Evolutionary conservation across 2,329 filamentous ascomycete species (phyloP).

Genomic region (Botryotinia globosa): DNA sequence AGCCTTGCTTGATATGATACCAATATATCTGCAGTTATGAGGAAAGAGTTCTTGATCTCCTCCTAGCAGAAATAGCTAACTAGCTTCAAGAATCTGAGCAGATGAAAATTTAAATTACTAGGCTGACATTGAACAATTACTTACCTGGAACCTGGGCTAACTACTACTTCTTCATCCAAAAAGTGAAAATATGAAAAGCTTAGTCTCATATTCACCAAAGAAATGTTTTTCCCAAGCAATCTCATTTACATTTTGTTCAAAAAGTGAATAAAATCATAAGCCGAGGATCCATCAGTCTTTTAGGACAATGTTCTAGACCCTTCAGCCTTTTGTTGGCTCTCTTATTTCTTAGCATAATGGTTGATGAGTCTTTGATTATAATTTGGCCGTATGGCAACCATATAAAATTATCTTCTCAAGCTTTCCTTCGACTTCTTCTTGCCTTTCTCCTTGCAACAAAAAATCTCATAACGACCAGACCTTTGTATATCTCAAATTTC

Average conservation of each 20-base stretch:
- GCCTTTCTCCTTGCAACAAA: neutral
- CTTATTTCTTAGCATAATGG: neutral
- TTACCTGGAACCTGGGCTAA: neutral
- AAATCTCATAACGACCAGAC: neutral
- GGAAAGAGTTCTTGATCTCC: neutral
- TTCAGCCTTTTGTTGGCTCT: neutral
- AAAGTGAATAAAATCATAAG: neutral
- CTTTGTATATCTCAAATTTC: neutral
- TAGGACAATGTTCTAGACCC: neutral
- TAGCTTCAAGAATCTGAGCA: neutral
- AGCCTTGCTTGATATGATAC: neutral
- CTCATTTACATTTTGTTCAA: neutral
- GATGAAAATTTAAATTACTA: neutral
- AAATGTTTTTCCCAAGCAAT: neutral
- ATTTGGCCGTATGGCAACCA: neutral
- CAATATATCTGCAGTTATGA: neutral
- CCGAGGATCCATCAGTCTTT: neutral
- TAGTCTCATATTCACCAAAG: neutral
- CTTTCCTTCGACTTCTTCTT: neutral
- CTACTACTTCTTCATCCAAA: neutral
- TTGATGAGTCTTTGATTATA: neutral
- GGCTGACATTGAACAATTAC: neutral
- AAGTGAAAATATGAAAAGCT: neutral
- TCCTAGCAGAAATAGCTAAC: rapidly evolving
- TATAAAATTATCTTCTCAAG: neutral